Conservation (phyloP, 1,284 basidiomycete genomes). For the Ustilago trichophora region DNA sequence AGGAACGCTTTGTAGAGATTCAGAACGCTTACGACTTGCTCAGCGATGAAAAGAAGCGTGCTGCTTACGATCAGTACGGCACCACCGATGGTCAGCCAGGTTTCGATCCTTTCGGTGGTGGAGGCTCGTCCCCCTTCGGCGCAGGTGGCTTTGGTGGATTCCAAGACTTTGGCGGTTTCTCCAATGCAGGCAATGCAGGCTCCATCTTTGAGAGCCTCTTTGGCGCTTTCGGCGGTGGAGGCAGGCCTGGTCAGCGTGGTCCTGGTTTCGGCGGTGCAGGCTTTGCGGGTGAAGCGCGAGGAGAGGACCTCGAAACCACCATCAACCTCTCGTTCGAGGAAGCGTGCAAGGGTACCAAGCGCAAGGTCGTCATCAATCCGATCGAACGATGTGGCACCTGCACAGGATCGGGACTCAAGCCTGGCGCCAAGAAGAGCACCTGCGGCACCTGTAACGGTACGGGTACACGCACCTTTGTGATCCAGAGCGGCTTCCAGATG, state of each 20-base stretch:
- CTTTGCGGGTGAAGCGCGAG: conserved; percentile 72
- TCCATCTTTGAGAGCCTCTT: conserved; percentile 87
- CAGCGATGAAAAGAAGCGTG: conserved; percentile 89
- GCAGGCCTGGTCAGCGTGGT: conserved; percentile 38
- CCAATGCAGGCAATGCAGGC: conserved; percentile 68
- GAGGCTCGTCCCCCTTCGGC: conserved; percentile 71
- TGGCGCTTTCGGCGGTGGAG: conserved; percentile 70
- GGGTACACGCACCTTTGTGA: conserved; percentile 87
- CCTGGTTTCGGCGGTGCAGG: conserved; percentile 67
- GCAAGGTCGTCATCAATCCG: conserved; percentile 80
- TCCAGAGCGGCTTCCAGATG: conserved; percentile 97
- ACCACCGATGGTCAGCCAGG: conserved; percentile 88
- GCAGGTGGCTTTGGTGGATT: conserved; percentile 75
- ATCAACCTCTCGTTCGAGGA: conserved; percentile 87
- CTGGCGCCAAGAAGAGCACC: conserved; percentile 82
- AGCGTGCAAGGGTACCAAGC: conserved; percentile 87
- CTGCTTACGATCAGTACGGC: conserved; percentile 93
- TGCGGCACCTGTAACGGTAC: conserved; percentile 86
- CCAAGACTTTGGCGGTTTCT: conserved; percentile 68
- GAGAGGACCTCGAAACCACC: conserved; percentile 84
- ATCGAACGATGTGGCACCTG: conserved; percentile 86
- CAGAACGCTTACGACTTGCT: conserved; percentile 93
- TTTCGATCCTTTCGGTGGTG: conserved; percentile 78
- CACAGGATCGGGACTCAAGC: conserved; percentile 84
- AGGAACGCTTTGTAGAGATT: conserved; percentile 94